Conservation (phyloP, 306 rosid species). For the Echinosophora koreensis region DNA sequence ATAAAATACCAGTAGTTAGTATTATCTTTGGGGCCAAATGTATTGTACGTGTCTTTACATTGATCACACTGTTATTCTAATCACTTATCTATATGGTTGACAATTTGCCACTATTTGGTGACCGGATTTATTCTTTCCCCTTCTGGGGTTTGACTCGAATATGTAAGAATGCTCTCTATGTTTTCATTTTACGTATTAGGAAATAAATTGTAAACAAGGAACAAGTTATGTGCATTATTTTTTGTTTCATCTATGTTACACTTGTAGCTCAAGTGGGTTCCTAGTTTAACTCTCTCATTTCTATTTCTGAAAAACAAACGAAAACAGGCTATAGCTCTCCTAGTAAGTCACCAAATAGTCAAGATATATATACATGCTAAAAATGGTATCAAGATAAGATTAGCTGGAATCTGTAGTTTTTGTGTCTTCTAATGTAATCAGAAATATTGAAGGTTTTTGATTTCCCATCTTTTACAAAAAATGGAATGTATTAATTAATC, state of each 20-base stretch:
- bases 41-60: neutral
- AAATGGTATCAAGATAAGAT: constrained; percentile 37
- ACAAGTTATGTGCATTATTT: neutral
- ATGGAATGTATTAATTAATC: too few species aligned
- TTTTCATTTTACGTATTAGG: neutral
- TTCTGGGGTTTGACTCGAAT: neutral
- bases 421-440: neutral
- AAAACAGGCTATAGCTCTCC: neutral
- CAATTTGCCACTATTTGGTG: neutral
- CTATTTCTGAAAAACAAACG: neutral
- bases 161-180: neutral
- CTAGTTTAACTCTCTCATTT: neutral
- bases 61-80: neutral
- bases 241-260: neutral
- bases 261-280: constrained; percentile 15
- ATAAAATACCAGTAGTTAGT: neutral
- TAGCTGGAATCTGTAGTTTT: neutral
- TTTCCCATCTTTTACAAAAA: too few species aligned
- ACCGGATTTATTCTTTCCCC: neutral
- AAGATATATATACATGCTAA: constrained; percentile 3
- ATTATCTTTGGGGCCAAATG: neutral
- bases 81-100: neutral
- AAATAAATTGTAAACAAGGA: neutral
- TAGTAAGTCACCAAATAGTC: neutral
- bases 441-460: too few species aligned